phyloP scores from a whole-genome alignment of 345 rosid genomes.

The Citrus maxima region DNA sequence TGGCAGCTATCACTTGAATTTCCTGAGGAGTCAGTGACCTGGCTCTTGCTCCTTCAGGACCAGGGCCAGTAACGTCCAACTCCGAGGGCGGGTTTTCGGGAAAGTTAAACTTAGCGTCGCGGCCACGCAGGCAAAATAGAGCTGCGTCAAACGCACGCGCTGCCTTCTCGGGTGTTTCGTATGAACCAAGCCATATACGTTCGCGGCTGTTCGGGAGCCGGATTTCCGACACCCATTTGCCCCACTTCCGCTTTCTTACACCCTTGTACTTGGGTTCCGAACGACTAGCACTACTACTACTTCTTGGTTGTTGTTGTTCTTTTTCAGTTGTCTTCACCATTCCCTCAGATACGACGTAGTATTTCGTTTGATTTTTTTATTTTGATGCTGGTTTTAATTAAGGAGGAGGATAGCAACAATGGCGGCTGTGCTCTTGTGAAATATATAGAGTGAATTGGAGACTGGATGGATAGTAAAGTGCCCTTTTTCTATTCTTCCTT shows the following conservation, averaged over 20 bases:
- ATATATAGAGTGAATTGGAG: not conserved
- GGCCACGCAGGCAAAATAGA: slow-evolving; percentile 63
- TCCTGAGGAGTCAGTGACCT: slow-evolving; percentile 40
- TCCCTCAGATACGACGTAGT: not conserved
- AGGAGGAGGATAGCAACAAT: not conserved
- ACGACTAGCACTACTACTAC: not conserved
- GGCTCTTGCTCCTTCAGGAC: slow-evolving; percentile 20
- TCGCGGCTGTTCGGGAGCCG: slow-evolving; percentile 89
- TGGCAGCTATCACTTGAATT: slow-evolving; percentile 56
- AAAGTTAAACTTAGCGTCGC: slow-evolving; percentile 60
- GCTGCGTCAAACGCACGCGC: slow-evolving; percentile 98
- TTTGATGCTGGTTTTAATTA: not conserved
- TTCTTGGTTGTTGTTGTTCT: not conserved
- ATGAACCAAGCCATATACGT: slow-evolving; percentile 89
- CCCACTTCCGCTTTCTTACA: slow-evolving; percentile 89
- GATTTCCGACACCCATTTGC: slow-evolving; percentile 92
- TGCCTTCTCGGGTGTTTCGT: slow-evolving; percentile 69
- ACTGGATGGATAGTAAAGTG: not conserved
- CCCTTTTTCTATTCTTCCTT: too few species aligned
- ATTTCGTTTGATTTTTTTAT: not conserved
- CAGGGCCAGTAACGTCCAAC: slow-evolving; percentile 21
- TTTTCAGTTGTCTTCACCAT: slow-evolving; percentile 21
- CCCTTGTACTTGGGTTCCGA: slow-evolving; percentile 62
- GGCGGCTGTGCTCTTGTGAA: slow-evolving; percentile 17
- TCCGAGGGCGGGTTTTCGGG: slow-evolving; percentile 53